Percentiles rank a stretch among this genome's conserved stretches.
Evolutionary conservation across 352 stramenopile genomes (phyloP).

Genomic region (Phytopythium aichiense): DNA sequence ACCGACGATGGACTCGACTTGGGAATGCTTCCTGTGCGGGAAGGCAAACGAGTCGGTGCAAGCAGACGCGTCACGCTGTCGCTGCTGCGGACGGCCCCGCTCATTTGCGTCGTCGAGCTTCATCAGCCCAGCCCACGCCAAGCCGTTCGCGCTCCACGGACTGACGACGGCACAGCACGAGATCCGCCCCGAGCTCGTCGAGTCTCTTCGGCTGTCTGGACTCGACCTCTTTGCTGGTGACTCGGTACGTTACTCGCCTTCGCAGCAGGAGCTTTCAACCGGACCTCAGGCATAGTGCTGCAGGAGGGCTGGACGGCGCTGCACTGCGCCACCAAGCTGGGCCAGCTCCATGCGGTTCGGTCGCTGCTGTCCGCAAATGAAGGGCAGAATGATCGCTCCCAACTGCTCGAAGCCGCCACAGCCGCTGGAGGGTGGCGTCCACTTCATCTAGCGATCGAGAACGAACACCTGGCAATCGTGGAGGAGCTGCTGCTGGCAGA

Average conservation of each 20-base stretch:
- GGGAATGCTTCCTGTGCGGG: conserved; percentile 42
- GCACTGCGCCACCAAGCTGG: conserved; percentile 31
- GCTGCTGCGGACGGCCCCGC: conserved; percentile 25
- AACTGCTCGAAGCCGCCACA: conserved; percentile 10
- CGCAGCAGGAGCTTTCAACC: too few species aligned
- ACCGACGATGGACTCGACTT: conserved; percentile 5
- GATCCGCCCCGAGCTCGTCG: conserved; percentile 20
- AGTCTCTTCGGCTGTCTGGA: conserved; percentile 11
- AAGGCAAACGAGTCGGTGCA: conserved; percentile 20
- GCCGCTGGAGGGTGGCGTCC: conserved; percentile 27
- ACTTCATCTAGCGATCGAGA: conserved; percentile 30
- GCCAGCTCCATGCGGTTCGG: conserved; percentile 20
- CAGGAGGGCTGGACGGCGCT: conserved; percentile 29
- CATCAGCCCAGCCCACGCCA: conserved; percentile 11
- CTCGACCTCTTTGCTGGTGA: conserved; percentile 25
- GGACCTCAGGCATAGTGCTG: neutral
- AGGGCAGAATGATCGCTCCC: neutral
- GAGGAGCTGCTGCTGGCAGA: conserved; percentile 29
- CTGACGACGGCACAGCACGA: conserved; percentile 17
- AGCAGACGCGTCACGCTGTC: conserved; percentile 4
- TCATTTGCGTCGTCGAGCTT: conserved; percentile 23
- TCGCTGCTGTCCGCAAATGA: conserved; percentile 8
- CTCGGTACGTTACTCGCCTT: conserved; percentile 18
- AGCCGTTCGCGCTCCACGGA: conserved; percentile 31
- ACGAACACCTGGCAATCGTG: conserved; percentile 21